phyloP scores from a whole-genome alignment of 2,329 filamentous ascomycete genomes.

The Botrytis deweyae region DNA sequence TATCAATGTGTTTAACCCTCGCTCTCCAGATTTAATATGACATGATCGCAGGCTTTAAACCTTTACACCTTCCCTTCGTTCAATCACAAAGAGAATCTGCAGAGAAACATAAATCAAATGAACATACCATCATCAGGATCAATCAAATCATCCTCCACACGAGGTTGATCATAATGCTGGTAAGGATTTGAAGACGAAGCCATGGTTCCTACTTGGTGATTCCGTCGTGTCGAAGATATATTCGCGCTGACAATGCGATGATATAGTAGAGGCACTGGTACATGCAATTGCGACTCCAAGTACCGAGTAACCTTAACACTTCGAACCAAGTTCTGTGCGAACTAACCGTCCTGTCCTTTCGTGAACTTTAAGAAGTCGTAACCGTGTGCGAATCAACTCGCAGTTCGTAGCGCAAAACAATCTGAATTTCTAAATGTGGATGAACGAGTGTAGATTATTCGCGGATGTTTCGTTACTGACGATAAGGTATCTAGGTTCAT shows the following conservation, averaged over 20 bases:
- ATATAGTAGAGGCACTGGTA: not conserved
- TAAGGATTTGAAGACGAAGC: slow-evolving; percentile 46
- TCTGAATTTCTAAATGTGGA: not conserved
- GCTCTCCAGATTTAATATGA: not conserved
- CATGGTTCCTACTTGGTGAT: slow-evolving; percentile 28
- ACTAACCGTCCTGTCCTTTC: not conserved
- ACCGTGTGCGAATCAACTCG: not conserved
- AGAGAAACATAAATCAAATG: not conserved
- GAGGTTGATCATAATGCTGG: slow-evolving; percentile 61
- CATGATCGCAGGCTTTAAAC: not conserved
- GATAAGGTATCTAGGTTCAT: not conserved
- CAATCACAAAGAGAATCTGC: not conserved
- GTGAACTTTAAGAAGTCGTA: not conserved
- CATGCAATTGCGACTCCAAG: not conserved
- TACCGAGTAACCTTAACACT: not conserved
- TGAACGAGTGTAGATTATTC: not conserved
- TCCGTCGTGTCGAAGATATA: not conserved
- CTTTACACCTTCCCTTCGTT: not conserved
- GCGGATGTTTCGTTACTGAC: not conserved
- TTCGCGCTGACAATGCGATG: not conserved
- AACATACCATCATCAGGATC: slow-evolving; percentile 73
- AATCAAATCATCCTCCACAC: slow-evolving; percentile 67
- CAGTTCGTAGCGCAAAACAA: not conserved
- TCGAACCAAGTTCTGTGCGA: not conserved
- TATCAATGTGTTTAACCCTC: not conserved